Evolutionary conservation across 129 eudicot genomes (phyloP), one percentile per base, ranked within the genome.

Genomic region (Deinandra increscens): DNA sequence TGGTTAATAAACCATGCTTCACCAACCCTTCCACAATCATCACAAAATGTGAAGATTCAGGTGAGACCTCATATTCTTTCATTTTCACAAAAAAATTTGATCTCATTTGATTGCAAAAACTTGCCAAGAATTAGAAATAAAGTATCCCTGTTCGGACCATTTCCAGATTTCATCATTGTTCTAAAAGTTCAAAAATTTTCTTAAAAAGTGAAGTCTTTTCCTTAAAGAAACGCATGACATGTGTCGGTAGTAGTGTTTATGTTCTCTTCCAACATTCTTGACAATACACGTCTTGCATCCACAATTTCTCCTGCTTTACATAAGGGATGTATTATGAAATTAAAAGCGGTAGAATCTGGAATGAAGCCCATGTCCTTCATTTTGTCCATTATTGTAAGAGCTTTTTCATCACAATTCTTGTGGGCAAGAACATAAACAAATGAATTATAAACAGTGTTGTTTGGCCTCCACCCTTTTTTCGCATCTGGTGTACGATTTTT

Each of bases 321-420:
- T 20, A 94, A 81, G 33, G 97, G 86, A 58, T 66, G 18, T 63
- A 94, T 85, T 66, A 94, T 68, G 41, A 69, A 77, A 71, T 90
- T 85, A 70, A 74, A 89, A 58, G 93, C 74, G 13, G 36, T 56
- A 18, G 89, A 82, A 82, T 89, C 78, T 5, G 97, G 99, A 13
- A 1, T 78, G 19, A 89, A 50, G 36, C 90, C 90, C 37, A 7
- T 29, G 42, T 78, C 93, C 76, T 79, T 90, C 80, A 89, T 87
- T 72, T 75, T 80, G 60, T 76, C 84, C 34, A 87, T 44, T 20
- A 84, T 67, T 42, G 61, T 83, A 45, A 87, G 81, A 75, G 99
- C 97, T 87, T 94, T 91, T 12, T 76, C 75, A 31, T 78, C 50
- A 67, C 99, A 94, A 79, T 89, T 87, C 74, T 87, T 87, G 17